These are phyloP conservation scores for Chlamydomonas sphaeroides DNA, from an alignment of 139 green algal species.

Conservation along the genomic window DNA sequence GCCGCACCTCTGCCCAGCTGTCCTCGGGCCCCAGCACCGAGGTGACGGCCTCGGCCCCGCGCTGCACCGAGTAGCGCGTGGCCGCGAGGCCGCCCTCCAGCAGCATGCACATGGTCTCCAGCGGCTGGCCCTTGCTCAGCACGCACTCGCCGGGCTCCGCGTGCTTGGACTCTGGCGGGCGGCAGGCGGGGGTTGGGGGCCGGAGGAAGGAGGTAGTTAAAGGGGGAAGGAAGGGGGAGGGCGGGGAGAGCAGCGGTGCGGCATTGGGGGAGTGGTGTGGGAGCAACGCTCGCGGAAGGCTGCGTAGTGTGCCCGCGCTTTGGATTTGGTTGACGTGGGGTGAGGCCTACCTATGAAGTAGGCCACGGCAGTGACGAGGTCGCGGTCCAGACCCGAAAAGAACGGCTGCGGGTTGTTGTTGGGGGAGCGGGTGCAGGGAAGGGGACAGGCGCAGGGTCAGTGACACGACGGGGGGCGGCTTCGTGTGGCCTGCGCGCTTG, in stretches of 20 bases:
- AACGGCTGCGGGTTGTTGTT: constrained; percentile 3
- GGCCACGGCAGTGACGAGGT: not conserved
- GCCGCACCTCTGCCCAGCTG: constrained; percentile 13
- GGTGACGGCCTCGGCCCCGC: not conserved
- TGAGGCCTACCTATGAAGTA: constrained; percentile 22
- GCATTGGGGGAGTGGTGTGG: too few relatives aligned
- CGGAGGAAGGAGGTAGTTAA: too few relatives aligned
- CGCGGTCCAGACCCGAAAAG: constrained; percentile 8
- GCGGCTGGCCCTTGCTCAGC: constrained; percentile 31
- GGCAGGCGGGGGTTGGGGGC: too few relatives aligned
- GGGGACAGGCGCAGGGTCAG: too few relatives aligned
- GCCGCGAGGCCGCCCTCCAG: not conserved
- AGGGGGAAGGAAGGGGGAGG: too few relatives aligned
- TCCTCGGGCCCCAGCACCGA: not conserved
- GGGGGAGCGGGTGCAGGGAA: too few relatives aligned
- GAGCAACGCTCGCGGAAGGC: too few relatives aligned
- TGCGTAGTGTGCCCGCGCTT: too few relatives aligned
- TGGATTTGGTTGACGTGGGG: too few relatives aligned
- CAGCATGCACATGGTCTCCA: constrained; percentile 22
- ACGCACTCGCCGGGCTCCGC: constrained; percentile 25
- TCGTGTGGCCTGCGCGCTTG: not conserved
- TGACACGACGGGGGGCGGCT: not conserved
- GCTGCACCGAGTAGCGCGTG: not conserved
- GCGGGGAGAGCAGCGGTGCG: too few relatives aligned
- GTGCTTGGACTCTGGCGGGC: constrained; percentile 35